Evolutionary conservation across 208 protist species (phyloP).

Genomic region (Leishmania braziliensis): DNA sequence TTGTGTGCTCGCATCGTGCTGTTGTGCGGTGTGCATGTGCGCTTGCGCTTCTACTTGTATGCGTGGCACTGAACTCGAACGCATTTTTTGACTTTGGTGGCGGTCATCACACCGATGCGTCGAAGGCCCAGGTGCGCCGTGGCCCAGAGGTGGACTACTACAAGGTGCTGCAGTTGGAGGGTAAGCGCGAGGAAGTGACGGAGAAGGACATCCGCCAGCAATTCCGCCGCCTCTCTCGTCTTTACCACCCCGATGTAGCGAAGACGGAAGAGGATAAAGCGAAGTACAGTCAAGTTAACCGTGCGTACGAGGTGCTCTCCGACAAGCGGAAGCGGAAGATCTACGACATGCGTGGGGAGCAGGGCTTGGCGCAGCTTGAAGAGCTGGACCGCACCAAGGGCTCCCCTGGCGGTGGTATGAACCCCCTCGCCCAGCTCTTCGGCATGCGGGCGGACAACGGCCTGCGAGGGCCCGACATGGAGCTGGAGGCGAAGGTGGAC

Average conservation of each 20-base stretch:
- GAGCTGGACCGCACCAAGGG: slow-evolving; percentile 31
- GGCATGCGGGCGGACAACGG: slow-evolving; percentile 40
- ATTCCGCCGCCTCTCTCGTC: slow-evolving; percentile 73
- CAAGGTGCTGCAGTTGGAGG: slow-evolving; percentile 58
- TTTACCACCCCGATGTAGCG: slow-evolving; percentile 87
- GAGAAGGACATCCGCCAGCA: slow-evolving; percentile 82
- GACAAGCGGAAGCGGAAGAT: slow-evolving; percentile 91
- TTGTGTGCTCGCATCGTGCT: neutral
- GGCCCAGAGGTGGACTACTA: slow-evolving; percentile 80
- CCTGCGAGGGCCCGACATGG: slow-evolving; percentile 80
- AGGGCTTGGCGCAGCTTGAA: slow-evolving; percentile 82
- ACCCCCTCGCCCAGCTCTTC: slow-evolving; percentile 61
- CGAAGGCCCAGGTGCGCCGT: neutral
- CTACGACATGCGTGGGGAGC: slow-evolving; percentile 92
- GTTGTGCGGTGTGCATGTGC: neutral
- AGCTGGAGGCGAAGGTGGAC: slow-evolving; percentile 70
- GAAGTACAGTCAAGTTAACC: slow-evolving; percentile 77
- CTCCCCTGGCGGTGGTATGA: slow-evolving; percentile 29
- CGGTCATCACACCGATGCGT: neutral
- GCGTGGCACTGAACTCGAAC: slow-evolving; percentile 6
- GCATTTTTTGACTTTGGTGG: slow-evolving; percentile 17
- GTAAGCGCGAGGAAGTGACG: slow-evolving; percentile 61
- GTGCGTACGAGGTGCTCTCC: slow-evolving; percentile 91
- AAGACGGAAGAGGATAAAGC: slow-evolving; percentile 51
- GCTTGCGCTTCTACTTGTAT: slow-evolving; percentile 17